Percentiles rank a stretch among this genome's conserved stretches.
Evolutionary conservation across 2,329 filamentous ascomycete species (phyloP).

Genomic region (Madurella mycetomatis): DNA sequence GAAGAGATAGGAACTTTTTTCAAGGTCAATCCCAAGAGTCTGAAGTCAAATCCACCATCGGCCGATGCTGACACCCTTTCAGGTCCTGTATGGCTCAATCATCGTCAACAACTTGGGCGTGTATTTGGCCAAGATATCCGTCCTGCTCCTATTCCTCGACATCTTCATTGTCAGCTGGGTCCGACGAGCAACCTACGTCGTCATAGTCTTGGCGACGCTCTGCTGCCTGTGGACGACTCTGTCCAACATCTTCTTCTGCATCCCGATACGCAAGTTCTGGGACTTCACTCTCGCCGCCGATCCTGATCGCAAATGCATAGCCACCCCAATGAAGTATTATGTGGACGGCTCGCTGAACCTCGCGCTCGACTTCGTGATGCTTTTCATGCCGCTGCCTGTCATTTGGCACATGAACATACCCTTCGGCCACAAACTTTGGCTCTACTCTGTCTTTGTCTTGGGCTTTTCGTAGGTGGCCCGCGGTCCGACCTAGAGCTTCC

Average conservation of each 20-base stretch:
- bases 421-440: constrained; percentile 14
- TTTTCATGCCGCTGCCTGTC: constrained; percentile 13
- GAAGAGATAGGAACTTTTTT: background rate
- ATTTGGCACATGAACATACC: constrained; percentile 12
- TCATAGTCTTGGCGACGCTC: constrained; percentile 2
- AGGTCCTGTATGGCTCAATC: constrained; percentile 6
- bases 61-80: background rate
- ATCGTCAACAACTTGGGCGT: constrained; percentile 5
- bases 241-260: constrained; percentile 10
- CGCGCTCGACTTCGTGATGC: constrained; percentile 11
- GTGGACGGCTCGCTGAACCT: constrained; percentile 9
- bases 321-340: background rate
- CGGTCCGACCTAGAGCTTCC: background rate
- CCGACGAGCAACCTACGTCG: constrained; percentile 4
- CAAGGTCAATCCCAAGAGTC: constrained; percentile 2
- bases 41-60: no score
- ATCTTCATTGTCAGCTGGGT: constrained; percentile 13
- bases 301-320: constrained; percentile 1
- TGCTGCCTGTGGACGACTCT: constrained; percentile 1
- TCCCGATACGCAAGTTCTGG: constrained; percentile 9
- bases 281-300: background rate
- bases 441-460: constrained; percentile 11
- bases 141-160: constrained; percentile 17
- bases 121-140: constrained; percentile 14
- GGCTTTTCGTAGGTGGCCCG: constrained; percentile 12